phyloP scores from a whole-genome alignment of 352 stramenopile genomes.

The Phytopythium chamaehyphon region DNA sequence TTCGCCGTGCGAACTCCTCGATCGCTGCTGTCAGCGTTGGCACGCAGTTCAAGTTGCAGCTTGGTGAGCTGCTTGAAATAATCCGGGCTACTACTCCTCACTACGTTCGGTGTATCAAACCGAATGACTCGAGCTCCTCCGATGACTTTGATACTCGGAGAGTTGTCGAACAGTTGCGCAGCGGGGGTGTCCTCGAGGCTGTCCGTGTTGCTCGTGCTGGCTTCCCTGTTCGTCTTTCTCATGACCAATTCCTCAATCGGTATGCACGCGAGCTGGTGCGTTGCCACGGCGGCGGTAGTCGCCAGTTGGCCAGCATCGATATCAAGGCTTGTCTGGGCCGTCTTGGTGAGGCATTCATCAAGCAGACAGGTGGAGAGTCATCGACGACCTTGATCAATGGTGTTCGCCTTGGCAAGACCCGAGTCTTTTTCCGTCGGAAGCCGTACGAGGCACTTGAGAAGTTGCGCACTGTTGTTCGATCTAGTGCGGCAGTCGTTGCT shows the following conservation, averaged over 20 bases:
- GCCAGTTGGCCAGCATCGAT: not conserved
- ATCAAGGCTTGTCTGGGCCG: conserved; percentile 3
- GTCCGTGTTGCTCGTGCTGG: conserved; percentile 81
- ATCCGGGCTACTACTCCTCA: conserved; percentile 95
- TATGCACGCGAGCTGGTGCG: conserved; percentile 53
- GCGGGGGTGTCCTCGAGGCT: conserved; percentile 83
- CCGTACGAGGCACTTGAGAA: conserved; percentile 92
- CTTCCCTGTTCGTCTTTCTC: conserved; percentile 79
- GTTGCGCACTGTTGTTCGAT: conserved; percentile 27
- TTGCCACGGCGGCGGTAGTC: conserved; percentile 15
- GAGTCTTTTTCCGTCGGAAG: conserved; percentile 94
- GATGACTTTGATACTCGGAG: conserved; percentile 70
- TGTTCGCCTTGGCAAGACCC: conserved; percentile 86
- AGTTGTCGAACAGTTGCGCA: conserved; percentile 83
- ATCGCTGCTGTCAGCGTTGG: conserved; percentile 73
- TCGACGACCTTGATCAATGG: conserved; percentile 12
- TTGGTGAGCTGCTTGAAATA: conserved; percentile 91
- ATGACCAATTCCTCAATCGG: conserved; percentile 71
- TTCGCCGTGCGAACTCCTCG: conserved; percentile 46
- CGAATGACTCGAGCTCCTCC: conserved; percentile 90
- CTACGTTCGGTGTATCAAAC: conserved; percentile 99
- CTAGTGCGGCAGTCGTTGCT: conserved; percentile 32
- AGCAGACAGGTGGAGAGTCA: not conserved
- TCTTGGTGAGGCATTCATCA: not conserved
- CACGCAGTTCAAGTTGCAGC: conserved; percentile 93